These are phyloP conservation scores for Paramecium primaurelia DNA, from an alignment of 73 alveolate genomes.

Conservation along the genomic window DNA sequence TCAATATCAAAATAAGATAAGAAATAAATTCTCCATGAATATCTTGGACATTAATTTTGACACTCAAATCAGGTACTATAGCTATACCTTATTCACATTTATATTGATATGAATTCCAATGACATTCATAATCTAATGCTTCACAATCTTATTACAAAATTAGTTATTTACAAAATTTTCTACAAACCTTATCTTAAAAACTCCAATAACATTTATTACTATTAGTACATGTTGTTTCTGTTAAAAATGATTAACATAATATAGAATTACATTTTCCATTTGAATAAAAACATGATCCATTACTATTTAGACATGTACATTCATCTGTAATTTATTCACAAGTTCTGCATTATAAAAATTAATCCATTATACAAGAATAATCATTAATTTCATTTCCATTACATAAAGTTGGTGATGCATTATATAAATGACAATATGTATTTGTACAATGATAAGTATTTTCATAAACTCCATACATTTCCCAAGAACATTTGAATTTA, in stretches of 20 bases:
- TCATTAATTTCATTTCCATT: conserved; percentile 36
- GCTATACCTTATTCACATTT: not conserved
- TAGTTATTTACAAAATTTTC: not conserved
- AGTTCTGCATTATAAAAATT: not conserved
- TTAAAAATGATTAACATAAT: not conserved
- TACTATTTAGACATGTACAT: not conserved
- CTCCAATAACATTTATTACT: conserved; percentile 42
- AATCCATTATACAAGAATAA: not conserved
- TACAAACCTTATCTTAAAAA: not conserved
- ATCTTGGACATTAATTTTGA: not conserved
- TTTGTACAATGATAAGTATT: conserved; percentile 2
- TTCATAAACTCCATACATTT: not conserved
- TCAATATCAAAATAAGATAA: not conserved
- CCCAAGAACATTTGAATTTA: not conserved
- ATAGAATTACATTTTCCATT: not conserved
- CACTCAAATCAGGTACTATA: not conserved
- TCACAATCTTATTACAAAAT: conserved; percentile 24
- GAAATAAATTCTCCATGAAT: not conserved
- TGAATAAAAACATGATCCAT: not conserved
- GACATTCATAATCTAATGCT: conserved; percentile 38
- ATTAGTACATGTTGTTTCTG: not conserved
- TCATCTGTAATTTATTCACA: not conserved
- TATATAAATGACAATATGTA: not conserved
- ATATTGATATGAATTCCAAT: not conserved
- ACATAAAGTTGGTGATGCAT: not conserved